Conservation (phyloP, 306 rosid genomes). For the Begonia fuchsioides region DNA sequence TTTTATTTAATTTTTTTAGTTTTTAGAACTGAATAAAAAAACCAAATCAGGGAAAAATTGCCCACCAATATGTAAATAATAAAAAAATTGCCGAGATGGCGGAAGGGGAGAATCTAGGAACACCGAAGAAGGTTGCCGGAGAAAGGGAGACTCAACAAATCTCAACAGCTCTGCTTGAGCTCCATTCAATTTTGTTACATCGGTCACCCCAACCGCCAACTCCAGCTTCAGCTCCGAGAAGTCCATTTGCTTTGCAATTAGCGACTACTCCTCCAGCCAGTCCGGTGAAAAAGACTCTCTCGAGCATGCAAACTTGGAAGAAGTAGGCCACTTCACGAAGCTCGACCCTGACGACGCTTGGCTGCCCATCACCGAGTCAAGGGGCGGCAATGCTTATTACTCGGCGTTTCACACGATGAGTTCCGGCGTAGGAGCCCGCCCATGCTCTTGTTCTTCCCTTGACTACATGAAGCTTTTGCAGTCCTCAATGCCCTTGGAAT, state of each 20-base stretch:
- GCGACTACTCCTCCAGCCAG: neutral
- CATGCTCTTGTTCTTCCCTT: conserved; percentile 58
- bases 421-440: conserved; percentile 52
- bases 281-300: neutral
- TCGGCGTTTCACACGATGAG: conserved; percentile 48
- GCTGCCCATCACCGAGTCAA: conserved; percentile 58
- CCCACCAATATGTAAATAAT: no score
- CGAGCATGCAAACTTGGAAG: neutral
- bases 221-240: neutral
- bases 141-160: neutral
- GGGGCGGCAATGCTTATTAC: conserved; percentile 40
- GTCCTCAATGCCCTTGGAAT: conserved; percentile 52
- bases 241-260: neutral
- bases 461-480: conserved; percentile 21
- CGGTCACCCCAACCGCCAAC: neutral
- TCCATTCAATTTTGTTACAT: neutral
- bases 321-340: conserved; percentile 14
- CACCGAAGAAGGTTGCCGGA: no score
- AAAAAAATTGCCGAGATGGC: no score
- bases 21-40: no score
- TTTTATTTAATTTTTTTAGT: no score
- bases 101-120: no score
- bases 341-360: conserved; percentile 57
- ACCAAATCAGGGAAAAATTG: no score
- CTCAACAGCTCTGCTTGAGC: neutral